A percentile compares a stretch with the other conserved stretches of the same genome.
These are phyloP conservation scores for Termitomyces sp. DNA, from an alignment of 768 basidiomycete species.

Conservation along the genomic window DNA sequence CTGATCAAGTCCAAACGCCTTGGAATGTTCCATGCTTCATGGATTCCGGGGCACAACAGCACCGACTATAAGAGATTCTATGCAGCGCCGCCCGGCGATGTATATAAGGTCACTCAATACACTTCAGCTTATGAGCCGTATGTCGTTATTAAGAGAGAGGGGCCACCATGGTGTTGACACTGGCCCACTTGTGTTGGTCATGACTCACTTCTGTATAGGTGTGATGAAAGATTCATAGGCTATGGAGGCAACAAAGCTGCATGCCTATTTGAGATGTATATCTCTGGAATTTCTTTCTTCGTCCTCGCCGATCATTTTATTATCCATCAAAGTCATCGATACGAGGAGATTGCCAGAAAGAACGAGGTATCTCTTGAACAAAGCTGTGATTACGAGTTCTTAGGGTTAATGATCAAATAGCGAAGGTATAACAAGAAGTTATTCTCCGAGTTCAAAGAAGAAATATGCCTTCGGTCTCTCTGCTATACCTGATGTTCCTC, in stretches of 20 bases:
- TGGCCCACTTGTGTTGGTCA: not conserved
- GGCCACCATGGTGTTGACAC: slow-evolving; percentile 59
- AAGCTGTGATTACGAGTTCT: not conserved
- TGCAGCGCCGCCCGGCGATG: slow-evolving; percentile 50
- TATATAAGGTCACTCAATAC: slow-evolving; percentile 74
- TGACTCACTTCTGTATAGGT: slow-evolving; percentile 43
- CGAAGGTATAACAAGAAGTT: slow-evolving; percentile 72
- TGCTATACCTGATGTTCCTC: not conserved
- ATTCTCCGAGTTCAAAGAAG: slow-evolving; percentile 75
- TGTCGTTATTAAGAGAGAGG: slow-evolving; percentile 73
- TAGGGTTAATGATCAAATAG: slow-evolving; percentile 26
- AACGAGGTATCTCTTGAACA: slow-evolving; percentile 45
- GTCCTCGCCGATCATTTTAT: slow-evolving; percentile 86
- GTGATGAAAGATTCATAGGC: slow-evolving; percentile 86
- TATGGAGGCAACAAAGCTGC: slow-evolving; percentile 94
- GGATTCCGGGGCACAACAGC: slow-evolving; percentile 76
- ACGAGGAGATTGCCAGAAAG: slow-evolving; percentile 70
- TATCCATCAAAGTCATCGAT: slow-evolving; percentile 81
- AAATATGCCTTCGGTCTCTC: slow-evolving; percentile 57
- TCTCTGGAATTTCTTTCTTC: slow-evolving; percentile 79
- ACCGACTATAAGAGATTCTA: slow-evolving; percentile 74
- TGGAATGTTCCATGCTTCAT: slow-evolving; percentile 73
- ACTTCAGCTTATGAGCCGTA: slow-evolving; percentile 89
- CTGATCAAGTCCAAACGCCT: slow-evolving; percentile 54
- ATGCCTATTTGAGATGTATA: slow-evolving; percentile 86